Base-by-base conservation (phyloP, 441 rosid species). In the Adansonia madagascariensis region DNA sequence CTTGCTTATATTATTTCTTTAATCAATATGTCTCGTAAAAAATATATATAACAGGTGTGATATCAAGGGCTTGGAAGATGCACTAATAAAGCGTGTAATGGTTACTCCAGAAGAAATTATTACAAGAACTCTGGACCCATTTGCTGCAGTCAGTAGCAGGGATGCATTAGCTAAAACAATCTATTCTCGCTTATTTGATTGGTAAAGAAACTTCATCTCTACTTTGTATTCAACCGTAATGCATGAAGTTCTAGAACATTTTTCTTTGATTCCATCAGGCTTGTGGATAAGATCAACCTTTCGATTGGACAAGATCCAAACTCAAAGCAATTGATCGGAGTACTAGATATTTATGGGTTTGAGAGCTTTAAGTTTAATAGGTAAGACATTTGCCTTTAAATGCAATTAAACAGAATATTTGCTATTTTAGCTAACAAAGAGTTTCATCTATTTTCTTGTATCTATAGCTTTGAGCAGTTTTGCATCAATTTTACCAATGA, bases 101-200 rank as follows among this genome's bases (percentile, higher is more conserved):
- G 88, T 91, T 73, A 91, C 95, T 18, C 95, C 95, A n/a, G 95
- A 91, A 78, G 95, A 91, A 85, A 83, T 91, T 70, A 91, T 91
- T 74, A 91, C 88, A 15, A 87, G 85, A 85, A 85, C 86, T 67
- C 92, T 91, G 74, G 93, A 89, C 83, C 92, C 93, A 18, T 82
- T 78, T 17, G 83, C 84, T 87, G 95, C 95, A 53, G 71, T 86
- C 49, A 84, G 87, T 68, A 89, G 92, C 85, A 83, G 93, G 86
- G 95, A 91, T 88, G 91, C 93, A 2, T 80, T 91, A 63, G 95
- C 95, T 61, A 91, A 89, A 83, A 91, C 95, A 0, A 76, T 85
- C 61, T 91, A 91, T 83, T 89, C 91, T 85, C 92, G 91, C 78
- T 84, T 91, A 81, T 89, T 91, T 84, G 95, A 91, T 83, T 91